These are phyloP conservation scores for Leersia perrieri DNA, from an alignment of 176 grass and related monocot species.

Conservation along the genomic window DNA sequence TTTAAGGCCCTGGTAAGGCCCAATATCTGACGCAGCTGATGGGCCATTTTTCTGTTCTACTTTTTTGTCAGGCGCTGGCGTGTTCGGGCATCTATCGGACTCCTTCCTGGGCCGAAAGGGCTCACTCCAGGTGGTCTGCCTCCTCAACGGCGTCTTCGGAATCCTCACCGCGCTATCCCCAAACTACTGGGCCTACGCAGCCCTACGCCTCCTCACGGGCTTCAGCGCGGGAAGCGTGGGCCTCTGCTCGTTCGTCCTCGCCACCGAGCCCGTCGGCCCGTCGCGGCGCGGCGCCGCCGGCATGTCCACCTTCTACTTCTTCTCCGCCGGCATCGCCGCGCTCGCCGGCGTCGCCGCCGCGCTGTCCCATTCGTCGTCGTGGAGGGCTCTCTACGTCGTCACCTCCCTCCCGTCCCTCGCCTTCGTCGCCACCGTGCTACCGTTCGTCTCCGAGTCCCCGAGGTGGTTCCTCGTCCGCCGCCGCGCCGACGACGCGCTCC, in stretches of 20 bases:
- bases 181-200: slow-evolving; percentile 53
- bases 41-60: neutral
- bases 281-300: slow-evolving; percentile 51
- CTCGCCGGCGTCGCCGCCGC: slow-evolving; percentile 73
- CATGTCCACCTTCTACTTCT: slow-evolving; percentile 88
- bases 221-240: slow-evolving; percentile 86
- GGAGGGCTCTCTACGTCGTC: slow-evolving; percentile 68
- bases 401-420: slow-evolving; percentile 65
- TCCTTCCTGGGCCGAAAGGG: slow-evolving; percentile 75
- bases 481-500: slow-evolving; percentile 40
- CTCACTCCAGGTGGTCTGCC: slow-evolving; percentile 47
- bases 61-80: slow-evolving; percentile 56
- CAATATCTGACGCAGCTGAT: neutral
- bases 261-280: slow-evolving; percentile 76
- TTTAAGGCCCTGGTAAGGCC: too few relatives aligned
- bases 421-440: slow-evolving; percentile 49
- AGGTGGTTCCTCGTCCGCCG: slow-evolving; percentile 87
- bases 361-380: slow-evolving; percentile 51
- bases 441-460: slow-evolving; percentile 77
- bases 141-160: slow-evolving; percentile 72
- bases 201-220: slow-evolving; percentile 75
- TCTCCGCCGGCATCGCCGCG: slow-evolving; percentile 71
- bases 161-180: slow-evolving; percentile 64
- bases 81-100: slow-evolving; percentile 87
- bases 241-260: slow-evolving; percentile 74